phyloP scores from a whole-genome alignment of 2,329 filamentous ascomycete genomes.

The Ceratocystis albifundus region DNA sequence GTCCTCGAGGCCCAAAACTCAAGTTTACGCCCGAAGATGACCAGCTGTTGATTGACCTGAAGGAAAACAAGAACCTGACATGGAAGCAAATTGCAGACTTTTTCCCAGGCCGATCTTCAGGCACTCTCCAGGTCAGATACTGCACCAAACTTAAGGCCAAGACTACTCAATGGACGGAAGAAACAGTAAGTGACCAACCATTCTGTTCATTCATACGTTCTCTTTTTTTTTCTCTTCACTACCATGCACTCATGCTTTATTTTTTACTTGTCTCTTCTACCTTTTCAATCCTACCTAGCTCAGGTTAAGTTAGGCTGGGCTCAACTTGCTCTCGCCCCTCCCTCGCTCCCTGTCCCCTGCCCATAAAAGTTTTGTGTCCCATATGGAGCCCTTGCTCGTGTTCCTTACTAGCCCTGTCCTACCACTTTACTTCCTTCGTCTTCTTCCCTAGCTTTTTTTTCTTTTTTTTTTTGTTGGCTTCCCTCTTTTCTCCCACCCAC shows the following conservation, averaged over 20 bases:
- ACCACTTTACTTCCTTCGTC: slow-evolving; percentile 4
- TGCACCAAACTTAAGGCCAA: slow-evolving; percentile 93
- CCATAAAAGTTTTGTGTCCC: background rate
- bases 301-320: background rate
- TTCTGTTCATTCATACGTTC: slow-evolving; percentile 12
- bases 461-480: too few relatives aligned
- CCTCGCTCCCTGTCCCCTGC: background rate
- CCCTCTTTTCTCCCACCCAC: background rate
- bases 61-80: slow-evolving; percentile 87
- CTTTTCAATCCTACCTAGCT: background rate
- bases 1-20: slow-evolving; percentile 76
- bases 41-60: slow-evolving; percentile 73
- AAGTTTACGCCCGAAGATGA: slow-evolving; percentile 94
- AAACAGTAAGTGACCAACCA: slow-evolving; percentile 55
- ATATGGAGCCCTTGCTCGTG: background rate
- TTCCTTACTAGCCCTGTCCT: slow-evolving; percentile 7
- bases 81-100: slow-evolving; percentile 98
- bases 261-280: background rate
- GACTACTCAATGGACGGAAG: slow-evolving; percentile 84
- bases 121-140: slow-evolving; percentile 85
- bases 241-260: background rate
- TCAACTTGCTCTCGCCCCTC: background rate
- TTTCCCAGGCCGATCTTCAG: slow-evolving; percentile 81
- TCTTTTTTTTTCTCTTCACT: background rate
- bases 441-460: background rate